Base-by-base conservation (phyloP, 768 basidiomycete genomes). In the Suillus discolor region DNA sequence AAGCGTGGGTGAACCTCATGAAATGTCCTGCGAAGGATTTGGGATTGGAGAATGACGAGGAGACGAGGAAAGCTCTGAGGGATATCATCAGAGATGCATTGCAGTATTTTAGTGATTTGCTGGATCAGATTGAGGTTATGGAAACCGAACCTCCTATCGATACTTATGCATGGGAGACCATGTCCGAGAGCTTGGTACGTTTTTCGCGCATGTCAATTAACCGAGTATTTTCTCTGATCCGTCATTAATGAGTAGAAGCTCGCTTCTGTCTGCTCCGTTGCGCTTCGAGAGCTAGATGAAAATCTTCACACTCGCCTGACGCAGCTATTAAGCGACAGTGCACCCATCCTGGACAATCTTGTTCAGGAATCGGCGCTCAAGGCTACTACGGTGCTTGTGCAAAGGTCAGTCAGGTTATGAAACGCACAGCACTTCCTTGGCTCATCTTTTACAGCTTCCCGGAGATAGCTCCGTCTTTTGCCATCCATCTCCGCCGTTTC, bases 131-230 rank as follows among this genome's bases (percentile, higher is more conserved):
- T 61, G 87, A 93, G 72, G 91, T 90, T 67, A 88, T 95, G 87
- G 92, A 94, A 16, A 79, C 81, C 4, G 90, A 93, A 66, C 93
- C 92, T 15, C 84, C 90, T 0, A 71, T 89, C 41, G 94, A 96
- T 73, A 92, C 91, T n/a, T 96, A 94, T 76, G 88, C 92, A 61
- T 95, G 90, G 89, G 94, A 96, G 73, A 95, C 94, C 0, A 89
- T 96, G 89, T 92, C 94, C 12, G 94, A 96, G 73, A 91, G 91
- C 69, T 76, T 96, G 83, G 94, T 93, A 86, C 77, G 47, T 25
- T 60, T 31, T 63, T 62, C 13, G 28, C 28, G 23, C 5, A 25
- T 55, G 39, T 15, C 15, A n/a, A 45, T 18, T 41, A n/a, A 54
- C 47, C 63, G 44, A 7, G 57, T 60, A 28, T 23, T 36, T 23